Percentiles rank a stretch among this genome's conserved stretches.
Evolutionary conservation across 2,329 filamentous ascomycete genomes (phyloP).

Genomic region (Xylaria digitata): DNA sequence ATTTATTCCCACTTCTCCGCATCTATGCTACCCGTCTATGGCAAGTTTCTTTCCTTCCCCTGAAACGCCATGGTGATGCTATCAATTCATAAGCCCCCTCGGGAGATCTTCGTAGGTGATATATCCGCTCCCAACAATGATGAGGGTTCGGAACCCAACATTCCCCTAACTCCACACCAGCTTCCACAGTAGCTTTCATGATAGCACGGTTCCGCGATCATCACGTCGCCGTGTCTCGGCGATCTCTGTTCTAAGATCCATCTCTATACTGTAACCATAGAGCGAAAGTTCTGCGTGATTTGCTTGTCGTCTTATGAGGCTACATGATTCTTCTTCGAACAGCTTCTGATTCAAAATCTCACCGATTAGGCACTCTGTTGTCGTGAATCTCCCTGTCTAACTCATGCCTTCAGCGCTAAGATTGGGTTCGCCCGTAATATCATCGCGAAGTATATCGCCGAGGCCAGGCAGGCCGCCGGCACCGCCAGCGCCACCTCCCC

Average conservation of each 20-base stretch:
- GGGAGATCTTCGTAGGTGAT: neutral
- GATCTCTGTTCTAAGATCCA: neutral
- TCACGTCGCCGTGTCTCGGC: neutral
- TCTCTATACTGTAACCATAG: slow-evolving; percentile 4
- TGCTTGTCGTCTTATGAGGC: neutral
- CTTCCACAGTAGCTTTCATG: neutral
- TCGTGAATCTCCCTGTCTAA: slow-evolving; percentile 19
- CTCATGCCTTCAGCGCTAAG: slow-evolving; percentile 27
- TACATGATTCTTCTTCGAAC: neutral
- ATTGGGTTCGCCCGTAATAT: slow-evolving; percentile 29
- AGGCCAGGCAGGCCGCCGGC: slow-evolving; percentile 39
- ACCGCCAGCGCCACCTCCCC: slow-evolving; percentile 20
- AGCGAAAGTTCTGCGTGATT: neutral
- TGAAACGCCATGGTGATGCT: slow-evolving; percentile 3
- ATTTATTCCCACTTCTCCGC: slow-evolving; percentile 10
- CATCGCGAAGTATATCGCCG: slow-evolving; percentile 43
- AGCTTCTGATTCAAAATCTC: neutral
- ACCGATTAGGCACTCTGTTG: neutral
- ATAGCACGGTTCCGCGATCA: slow-evolving; percentile 3
- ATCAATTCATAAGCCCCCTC: neutral
- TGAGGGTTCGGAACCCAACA: no score
- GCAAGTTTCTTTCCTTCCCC: neutral
- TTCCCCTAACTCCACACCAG: neutral
- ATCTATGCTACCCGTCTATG: slow-evolving; percentile 27
- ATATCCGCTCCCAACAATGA: neutral